phyloP scores from a whole-genome alignment of 148 eudicot genomes.

The Cornus suecica region DNA sequence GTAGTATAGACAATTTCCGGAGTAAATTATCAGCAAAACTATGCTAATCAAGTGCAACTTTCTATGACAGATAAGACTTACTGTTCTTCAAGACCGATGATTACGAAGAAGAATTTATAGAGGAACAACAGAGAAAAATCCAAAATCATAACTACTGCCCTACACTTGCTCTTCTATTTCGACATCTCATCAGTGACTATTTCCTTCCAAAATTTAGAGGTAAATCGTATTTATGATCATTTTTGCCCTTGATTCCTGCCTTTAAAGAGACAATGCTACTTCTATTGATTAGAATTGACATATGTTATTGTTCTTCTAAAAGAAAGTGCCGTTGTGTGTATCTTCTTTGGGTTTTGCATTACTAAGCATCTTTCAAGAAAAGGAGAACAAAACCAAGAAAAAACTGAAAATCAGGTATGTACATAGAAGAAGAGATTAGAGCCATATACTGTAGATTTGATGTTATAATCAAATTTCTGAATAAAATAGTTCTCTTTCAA shows the following conservation, averaged over 20 bases:
- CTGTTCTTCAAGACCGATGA: background rate
- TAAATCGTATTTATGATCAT: background rate
- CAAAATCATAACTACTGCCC: background rate
- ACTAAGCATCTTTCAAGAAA: background rate
- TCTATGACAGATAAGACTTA: background rate
- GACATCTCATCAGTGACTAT: background rate
- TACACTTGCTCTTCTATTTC: slow-evolving; percentile 2
- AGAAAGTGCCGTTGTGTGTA: background rate
- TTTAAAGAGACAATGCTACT: background rate
- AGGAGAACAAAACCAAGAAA: slow-evolving; percentile 3
- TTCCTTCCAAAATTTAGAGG: background rate
- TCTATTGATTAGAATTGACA: background rate
- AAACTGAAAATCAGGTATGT: background rate
- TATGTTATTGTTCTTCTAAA: background rate
- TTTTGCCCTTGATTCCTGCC: background rate
- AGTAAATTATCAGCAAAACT: background rate
- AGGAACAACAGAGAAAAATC: background rate
- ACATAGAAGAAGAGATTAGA: background rate
- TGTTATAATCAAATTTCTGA: background rate
- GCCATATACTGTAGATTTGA: background rate
- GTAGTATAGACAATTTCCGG: background rate
- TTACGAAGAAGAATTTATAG: slow-evolving; percentile 8
- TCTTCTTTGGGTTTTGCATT: background rate
- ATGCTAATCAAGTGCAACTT: background rate
- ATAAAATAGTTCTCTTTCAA: background rate